Evolutionary conservation across 495 filamentous ascomycete species (phyloP).

Genomic region (Thermochaetoides thermophila): DNA sequence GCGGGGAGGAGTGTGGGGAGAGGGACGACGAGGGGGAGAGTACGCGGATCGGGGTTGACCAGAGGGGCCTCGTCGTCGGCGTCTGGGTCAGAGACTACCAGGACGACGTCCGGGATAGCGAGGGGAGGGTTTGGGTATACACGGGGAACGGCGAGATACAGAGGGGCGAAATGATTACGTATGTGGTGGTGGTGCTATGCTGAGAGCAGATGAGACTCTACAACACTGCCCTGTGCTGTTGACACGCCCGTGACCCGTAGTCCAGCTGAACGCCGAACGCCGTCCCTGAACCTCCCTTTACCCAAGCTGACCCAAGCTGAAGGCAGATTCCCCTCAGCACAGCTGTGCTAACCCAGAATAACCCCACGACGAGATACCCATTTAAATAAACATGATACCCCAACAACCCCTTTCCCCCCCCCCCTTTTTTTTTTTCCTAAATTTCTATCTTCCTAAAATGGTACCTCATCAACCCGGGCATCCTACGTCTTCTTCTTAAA

Average conservation of each 20-base stretch:
- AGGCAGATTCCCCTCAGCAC: constrained; percentile 1
- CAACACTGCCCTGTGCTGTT: too few relatives aligned
- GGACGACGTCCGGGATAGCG: constrained; percentile 28
- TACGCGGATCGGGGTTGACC: constrained; percentile 6
- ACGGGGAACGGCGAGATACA: constrained; percentile 8
- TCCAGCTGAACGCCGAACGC: too few relatives aligned
- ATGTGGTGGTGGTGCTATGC: too few relatives aligned
- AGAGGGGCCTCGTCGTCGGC: constrained; percentile 9
- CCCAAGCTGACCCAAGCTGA: background rate
- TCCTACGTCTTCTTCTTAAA: constrained; percentile 55
- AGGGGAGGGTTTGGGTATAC: constrained; percentile 15
- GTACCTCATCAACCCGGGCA: too few relatives aligned
- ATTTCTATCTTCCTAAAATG: too few relatives aligned
- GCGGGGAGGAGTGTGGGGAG: constrained; percentile 16
- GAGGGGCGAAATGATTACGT: too few relatives aligned
- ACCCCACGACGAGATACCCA: constrained; percentile 3
- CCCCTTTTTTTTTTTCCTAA: too few relatives aligned
- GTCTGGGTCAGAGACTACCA: constrained; percentile 17
- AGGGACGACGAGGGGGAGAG: constrained; percentile 6
- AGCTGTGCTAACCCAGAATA: background rate
- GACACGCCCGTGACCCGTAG: too few relatives aligned
- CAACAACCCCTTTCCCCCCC: too few relatives aligned
- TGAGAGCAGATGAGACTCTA: too few relatives aligned
- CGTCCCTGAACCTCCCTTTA: constrained; percentile 4
- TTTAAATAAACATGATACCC: background rate